These are phyloP conservation scores for Fusarium domesticum DNA, from an alignment of 2,329 filamentous ascomycete genomes.

Conservation along the genomic window DNA sequence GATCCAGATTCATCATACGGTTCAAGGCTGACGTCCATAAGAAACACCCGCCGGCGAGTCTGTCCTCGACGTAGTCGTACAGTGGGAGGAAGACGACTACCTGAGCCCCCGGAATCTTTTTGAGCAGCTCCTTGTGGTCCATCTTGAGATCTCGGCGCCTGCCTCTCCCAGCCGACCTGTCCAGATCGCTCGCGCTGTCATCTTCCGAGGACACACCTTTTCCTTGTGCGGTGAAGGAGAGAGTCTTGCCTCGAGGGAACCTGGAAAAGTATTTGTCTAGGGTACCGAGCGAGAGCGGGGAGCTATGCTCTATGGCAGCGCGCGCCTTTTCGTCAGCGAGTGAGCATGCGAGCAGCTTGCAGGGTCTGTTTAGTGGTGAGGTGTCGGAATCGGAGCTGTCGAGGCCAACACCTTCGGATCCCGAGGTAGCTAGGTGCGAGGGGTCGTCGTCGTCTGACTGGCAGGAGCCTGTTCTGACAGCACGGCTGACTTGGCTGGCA, in stretches of 20 bases:
- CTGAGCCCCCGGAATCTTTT: slow-evolving; percentile 34
- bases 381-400: slow-evolving; percentile 33
- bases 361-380: slow-evolving; percentile 26
- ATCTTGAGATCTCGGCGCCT: slow-evolving; percentile 21
- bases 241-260: slow-evolving; percentile 31
- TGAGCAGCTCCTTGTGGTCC: slow-evolving; percentile 35
- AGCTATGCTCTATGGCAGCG: slow-evolving; percentile 27
- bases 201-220: slow-evolving; percentile 31
- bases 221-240: slow-evolving; percentile 32
- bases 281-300: slow-evolving; percentile 28
- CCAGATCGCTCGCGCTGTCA: slow-evolving; percentile 31
- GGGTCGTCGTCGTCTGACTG: slow-evolving; percentile 19
- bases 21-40: slow-evolving; percentile 35
- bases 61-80: slow-evolving; percentile 36
- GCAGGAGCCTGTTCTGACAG: slow-evolving; percentile 1
- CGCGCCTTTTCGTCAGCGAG: slow-evolving; percentile 25
- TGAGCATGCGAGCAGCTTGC: slow-evolving; percentile 31
- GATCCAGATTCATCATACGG: slow-evolving; percentile 37
- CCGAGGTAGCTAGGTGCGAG: slow-evolving; percentile 7
- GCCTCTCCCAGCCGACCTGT: neutral
- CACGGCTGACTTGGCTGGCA: slow-evolving; percentile 8
- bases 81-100: slow-evolving; percentile 36
- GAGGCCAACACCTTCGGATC: slow-evolving; percentile 22
- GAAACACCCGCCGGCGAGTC: slow-evolving; percentile 36
- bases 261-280: slow-evolving; percentile 32